phyloP scores from a whole-genome alignment of 768 basidiomycete species.

The Glaciozyma martinii region DNA sequence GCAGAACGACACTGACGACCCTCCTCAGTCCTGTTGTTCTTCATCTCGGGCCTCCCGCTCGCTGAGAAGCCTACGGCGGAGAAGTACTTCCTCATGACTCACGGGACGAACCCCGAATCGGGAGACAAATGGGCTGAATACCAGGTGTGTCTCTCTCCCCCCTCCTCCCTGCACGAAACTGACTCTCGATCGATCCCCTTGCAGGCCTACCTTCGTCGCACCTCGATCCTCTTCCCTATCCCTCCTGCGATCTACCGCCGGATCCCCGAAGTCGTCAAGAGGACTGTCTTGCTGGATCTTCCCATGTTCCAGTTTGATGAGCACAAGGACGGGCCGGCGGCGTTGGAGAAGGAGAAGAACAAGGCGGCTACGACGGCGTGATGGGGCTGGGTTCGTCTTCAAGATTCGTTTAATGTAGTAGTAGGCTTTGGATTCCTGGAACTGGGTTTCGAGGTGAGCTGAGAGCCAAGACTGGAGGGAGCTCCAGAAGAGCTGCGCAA shows the following conservation, averaged over 20 bases:
- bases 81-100: conserved; percentile 50
- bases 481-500: no score
- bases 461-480: no score
- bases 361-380: background rate
- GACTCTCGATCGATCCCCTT: background rate
- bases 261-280: conserved; percentile 50
- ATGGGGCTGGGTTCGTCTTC: no score
- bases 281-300: conserved; percentile 54
- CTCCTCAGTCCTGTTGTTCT: conserved; percentile 53
- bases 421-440: no score
- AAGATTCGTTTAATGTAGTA: no score
- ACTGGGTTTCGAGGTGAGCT: no score
- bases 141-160: conserved; percentile 18
- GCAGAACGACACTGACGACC: background rate
- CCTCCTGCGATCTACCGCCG: conserved; percentile 51
- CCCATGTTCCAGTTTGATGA: conserved; percentile 56
- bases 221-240: conserved; percentile 56
- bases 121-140: conserved; percentile 45
- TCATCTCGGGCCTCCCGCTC: conserved; percentile 60
- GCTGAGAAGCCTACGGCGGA: conserved; percentile 60
- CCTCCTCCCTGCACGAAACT: background rate
- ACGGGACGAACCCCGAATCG: conserved; percentile 41
- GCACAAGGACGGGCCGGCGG: conserved; percentile 46
- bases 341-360: conserved; percentile 39
- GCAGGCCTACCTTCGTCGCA: conserved; percentile 48